Evolutionary conservation across 106 monocot species (phyloP), one percentile per base, ranked within the genome.

Genomic region (Allium sativum): DNA sequence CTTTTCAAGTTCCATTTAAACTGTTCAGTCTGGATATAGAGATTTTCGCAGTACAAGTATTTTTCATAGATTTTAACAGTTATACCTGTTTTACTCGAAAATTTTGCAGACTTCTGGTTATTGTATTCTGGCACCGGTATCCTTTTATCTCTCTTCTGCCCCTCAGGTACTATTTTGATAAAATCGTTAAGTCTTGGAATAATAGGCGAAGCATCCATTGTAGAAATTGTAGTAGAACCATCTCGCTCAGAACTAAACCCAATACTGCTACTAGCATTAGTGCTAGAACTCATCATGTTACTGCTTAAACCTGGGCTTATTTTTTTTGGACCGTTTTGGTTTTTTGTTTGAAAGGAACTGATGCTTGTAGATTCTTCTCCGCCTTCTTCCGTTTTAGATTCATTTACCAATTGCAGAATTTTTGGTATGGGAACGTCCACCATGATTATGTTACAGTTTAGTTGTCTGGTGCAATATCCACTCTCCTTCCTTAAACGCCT

Each of bases 401-500:
- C 21, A 50, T 48, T 48, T 50, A 64, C 48, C 48, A 50, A 14
- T 8, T 31, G 19, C 7, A 64, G 48, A 48, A 64, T 12, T 21
- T 21, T 64, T 6, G 63, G 63, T 6, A 64, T 18, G 48, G 44
- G 21, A 22, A 48, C 21, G 48, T 64, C 31, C 7, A 64, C 7
- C 3, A 50, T 8, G 63, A 64, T 42, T 12, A 65, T 41, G 31
- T 40, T 65, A n/a, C 64, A 65, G 40, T 18, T 31, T 1, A 64
- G 64, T 21, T 16, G 18, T 65, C 40, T 50, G 12, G 8, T n/a
- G 40, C 64, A 65, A 15, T 20, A 52, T 41, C 50, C 52, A n/a
- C 51, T 52, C 41, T 65, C 52, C 51, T 51, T 65, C 51, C 52
- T 65, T 50, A 65, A 16, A 10, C 13, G 3, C 22, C 63, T 64